A percentile compares a stretch with the other conserved stretches of the same genome.
phyloP scores from a whole-genome alignment of 2,329 filamentous ascomycete genomes.

The Huntiella omanensis region DNA sequence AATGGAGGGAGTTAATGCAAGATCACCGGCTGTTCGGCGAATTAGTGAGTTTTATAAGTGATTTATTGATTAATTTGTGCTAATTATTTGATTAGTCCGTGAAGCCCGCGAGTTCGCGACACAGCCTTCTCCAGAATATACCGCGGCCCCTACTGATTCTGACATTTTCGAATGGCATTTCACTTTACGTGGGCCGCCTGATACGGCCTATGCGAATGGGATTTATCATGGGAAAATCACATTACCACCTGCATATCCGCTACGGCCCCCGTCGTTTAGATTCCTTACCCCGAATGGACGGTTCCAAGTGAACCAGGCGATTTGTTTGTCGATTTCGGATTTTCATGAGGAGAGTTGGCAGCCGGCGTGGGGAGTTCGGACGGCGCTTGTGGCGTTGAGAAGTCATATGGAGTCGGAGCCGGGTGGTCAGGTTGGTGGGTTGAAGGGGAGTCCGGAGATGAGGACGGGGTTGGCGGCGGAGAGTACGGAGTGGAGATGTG shows the following conservation, averaged over 20 bases:
- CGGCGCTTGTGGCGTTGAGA: conserved; percentile 60
- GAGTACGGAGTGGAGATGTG: conserved; percentile 48
- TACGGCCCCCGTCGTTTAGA: conserved; percentile 86
- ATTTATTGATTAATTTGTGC: not conserved
- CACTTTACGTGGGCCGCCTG: conserved; percentile 76
- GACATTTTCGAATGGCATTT: conserved; percentile 99
- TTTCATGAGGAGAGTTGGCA: conserved; percentile 99
- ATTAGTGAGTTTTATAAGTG: conserved; percentile 41
- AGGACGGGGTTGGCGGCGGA: conserved; percentile 50
- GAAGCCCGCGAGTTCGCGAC: conserved; percentile 75
- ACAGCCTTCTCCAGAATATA: conserved; percentile 67
- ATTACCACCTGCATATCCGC: conserved; percentile 73
- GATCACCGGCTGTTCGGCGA: conserved; percentile 68
- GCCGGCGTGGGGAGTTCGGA: conserved; percentile 90
- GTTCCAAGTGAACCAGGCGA: conserved; percentile 93
- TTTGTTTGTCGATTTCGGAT: conserved; percentile 81
- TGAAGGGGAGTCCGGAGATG: conserved; percentile 54
- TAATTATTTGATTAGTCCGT: conserved; percentile 37
- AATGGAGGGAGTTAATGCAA: conserved; percentile 33
- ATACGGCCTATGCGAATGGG: conserved; percentile 58
- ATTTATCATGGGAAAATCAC: conserved; percentile 93
- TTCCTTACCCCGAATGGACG: conserved; percentile 82
- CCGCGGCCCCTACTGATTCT: conserved; percentile 64
- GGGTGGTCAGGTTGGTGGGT: conserved; percentile 72
- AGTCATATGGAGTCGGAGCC: conserved; percentile 88